Conservation (phyloP, 2,329 filamentous ascomycete genomes). For the Penicillium expansum region DNA sequence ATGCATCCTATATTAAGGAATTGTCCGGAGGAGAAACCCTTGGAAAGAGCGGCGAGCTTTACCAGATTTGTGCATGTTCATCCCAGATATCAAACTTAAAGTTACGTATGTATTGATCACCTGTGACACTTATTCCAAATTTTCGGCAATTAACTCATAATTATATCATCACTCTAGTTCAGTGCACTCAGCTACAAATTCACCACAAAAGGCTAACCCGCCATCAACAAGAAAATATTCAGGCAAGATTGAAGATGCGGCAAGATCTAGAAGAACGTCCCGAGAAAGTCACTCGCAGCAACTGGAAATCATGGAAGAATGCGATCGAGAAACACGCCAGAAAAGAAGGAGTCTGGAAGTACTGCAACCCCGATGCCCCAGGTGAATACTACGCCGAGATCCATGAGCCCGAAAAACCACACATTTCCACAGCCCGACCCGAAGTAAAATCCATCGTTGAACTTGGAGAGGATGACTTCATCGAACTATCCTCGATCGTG, state of each 20-base stretch:
- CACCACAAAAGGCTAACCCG: not conserved
- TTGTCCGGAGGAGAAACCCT: not conserved
- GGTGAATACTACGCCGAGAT: not conserved
- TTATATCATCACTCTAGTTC: not conserved
- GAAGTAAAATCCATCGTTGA: not conserved
- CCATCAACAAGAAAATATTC: not conserved
- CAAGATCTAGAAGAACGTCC: not conserved
- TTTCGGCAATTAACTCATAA: not conserved
- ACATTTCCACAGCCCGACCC: not conserved
- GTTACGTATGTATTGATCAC: not conserved
- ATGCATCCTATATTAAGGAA: not conserved
- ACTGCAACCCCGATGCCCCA: not conserved
- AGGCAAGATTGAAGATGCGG: not conserved
- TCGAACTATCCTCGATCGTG: not conserved
- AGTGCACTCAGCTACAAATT: no score
- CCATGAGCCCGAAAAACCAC: not conserved
- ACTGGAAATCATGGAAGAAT: not conserved
- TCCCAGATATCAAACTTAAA: not conserved
- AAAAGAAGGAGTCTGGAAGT: not conserved
- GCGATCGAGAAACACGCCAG: not conserved
- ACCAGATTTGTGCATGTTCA: not conserved
- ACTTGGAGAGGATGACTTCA: not conserved
- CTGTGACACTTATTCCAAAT: not conserved
- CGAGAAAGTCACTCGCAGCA: not conserved
- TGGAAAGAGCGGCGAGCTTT: not conserved